Conservation (phyloP, 257 asterid species). For the Solanum gandarillasii region DNA sequence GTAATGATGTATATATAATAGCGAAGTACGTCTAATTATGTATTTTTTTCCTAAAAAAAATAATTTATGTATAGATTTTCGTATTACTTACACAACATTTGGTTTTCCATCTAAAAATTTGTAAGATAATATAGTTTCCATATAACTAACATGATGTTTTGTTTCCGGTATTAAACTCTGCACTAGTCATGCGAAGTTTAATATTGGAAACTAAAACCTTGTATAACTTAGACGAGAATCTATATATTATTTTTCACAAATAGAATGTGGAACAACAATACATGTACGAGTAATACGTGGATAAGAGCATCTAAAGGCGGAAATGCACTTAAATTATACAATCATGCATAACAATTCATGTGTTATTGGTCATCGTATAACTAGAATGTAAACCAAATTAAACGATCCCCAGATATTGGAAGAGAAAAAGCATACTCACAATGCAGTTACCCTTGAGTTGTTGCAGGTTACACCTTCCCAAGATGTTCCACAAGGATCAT, state of each 20-base stretch:
- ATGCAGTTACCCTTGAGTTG: slow-evolving; percentile 58
- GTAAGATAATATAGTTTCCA: too few relatives aligned
- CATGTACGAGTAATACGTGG: background rate
- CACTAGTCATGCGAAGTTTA: background rate
- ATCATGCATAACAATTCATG: background rate
- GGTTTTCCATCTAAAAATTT: background rate
- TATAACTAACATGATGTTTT: background rate
- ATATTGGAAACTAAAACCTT: background rate
- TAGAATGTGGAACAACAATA: background rate
- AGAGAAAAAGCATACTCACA: slow-evolving; percentile 25
- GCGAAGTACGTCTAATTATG: background rate
- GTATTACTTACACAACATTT: background rate
- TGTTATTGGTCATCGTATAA: background rate
- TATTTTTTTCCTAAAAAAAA: too few relatives aligned
- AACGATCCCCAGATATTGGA: background rate
- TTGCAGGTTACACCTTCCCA: slow-evolving; percentile 90
- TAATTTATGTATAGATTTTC: too few relatives aligned
- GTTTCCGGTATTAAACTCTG: background rate
- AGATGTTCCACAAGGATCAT: slow-evolving; percentile 57
- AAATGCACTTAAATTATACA: background rate
- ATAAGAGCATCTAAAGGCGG: background rate
- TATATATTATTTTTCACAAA: background rate
- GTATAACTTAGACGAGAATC: background rate
- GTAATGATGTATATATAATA: too few relatives aligned
- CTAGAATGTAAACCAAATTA: background rate